These are phyloP conservation scores for Arbutus unedo DNA, from an alignment of 148 eudicot species.

Conservation along the genomic window DNA sequence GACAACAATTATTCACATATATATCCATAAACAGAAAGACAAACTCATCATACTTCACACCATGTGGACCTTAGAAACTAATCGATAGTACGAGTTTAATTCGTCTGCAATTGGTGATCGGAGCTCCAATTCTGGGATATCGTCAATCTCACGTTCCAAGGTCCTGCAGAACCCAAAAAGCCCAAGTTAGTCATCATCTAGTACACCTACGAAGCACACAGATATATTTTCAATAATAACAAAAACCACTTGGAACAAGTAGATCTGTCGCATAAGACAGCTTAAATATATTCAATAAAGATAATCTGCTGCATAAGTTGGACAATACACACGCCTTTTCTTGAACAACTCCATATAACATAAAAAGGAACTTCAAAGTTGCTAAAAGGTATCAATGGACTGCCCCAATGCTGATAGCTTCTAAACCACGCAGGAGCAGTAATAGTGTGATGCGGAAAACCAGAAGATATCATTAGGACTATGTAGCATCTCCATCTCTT, in stretches of 20 bases:
- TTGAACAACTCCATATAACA: background rate
- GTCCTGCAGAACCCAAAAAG: conserved; percentile 8
- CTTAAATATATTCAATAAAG: background rate
- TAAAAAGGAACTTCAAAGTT: background rate
- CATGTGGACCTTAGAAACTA: background rate
- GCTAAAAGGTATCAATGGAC: background rate
- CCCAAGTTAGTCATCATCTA: background rate
- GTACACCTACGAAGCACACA: background rate
- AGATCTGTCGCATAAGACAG: background rate
- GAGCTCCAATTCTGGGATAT: background rate
- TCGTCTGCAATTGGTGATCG: background rate
- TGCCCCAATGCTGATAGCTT: background rate
- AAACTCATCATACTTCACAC: background rate
- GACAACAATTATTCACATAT: background rate
- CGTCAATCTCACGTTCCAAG: background rate
- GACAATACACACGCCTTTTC: background rate
- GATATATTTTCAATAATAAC: background rate
- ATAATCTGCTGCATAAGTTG: background rate
- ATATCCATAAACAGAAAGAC: background rate
- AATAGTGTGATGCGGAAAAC: background rate
- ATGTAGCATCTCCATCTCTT: background rate
- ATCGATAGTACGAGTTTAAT: background rate
- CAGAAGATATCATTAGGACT: background rate
- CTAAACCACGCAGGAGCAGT: background rate
- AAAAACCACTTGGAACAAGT: background rate